Evolutionary conservation across 495 filamentous ascomycete species (phyloP), one percentile per base, ranked within the genome.

Genomic region (Saxophila tyrrhenica): DNA sequence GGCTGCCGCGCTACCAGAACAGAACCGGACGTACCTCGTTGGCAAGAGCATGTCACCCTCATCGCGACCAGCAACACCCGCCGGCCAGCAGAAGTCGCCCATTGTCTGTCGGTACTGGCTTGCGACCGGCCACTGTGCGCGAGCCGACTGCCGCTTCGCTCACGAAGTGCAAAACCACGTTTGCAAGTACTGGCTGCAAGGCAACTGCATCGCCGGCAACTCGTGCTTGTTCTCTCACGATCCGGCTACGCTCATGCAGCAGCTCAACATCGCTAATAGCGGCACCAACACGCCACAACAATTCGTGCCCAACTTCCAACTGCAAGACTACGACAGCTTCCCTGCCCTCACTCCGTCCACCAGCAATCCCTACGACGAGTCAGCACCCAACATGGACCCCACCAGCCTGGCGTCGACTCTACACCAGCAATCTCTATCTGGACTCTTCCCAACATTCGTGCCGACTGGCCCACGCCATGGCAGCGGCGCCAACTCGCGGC

Each of bases 131-230:
- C 82, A 87, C 65, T 99, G 94, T 63, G 80, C 95, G 25, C 80
- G 94, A 25, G 91, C 91, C 48, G 94, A 99, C 64, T 99, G 94
- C 62, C 82, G 90, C 47, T 99, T 96, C 69, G 95, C 89, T 58
- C 94, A 99, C 70, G 94, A 99, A 64, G 72, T 94, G 29, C 94
- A 87, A 58, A 91, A 83, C 60, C 92, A 95, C 58, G 80, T 99
- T 54, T 99, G 94, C 90, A 99, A 97, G 85, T 96, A 96, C 63
- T 99, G 91, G 89, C 77, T 97, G 39, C 89, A 86, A 75, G 94
- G 94, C 10, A 95, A 91, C 62, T 99, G 94, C 66, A 78, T 99
- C 42, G 94, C 94, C 24, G 92, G 92, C 39, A 82, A 88, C 54
- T 88, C 88, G 13, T 99, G 94, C 69, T 84, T 95, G 54, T 99